Base-by-base conservation (phyloP, 805 yeast genomes). In the Wickerhamiella siamensis region DNA sequence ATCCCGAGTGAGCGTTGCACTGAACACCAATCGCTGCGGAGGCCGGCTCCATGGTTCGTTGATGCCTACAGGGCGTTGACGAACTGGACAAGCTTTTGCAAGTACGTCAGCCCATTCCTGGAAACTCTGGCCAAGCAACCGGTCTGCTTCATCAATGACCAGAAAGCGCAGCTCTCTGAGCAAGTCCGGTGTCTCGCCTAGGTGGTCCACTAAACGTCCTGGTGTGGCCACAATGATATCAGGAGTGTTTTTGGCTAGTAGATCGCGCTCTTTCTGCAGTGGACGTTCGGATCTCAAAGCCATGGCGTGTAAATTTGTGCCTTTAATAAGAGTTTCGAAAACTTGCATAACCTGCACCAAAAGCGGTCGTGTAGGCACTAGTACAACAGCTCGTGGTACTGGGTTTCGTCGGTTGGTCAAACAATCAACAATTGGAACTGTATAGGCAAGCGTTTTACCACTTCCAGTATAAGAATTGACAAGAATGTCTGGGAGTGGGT, bases 391-490 rank as follows among this genome's bases (percentile, higher is more conserved):
- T 40, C 95, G 63, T 3, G 83, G 59, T 40, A 75, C 65, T 2
- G 93, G 87, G 2, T 84, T 84, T 1, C 71, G 64, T 43, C 95
- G 69, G 6, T 35, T 16, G 14, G 67, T 62, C 40, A 88, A 64
- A 2, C 75, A 63, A 46, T 87, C 86, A 2, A 91, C 67, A 5
- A 91, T 70, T 1, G 98, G 97, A 2, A 88, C 69, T 39, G 76
- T 69, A 54, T 88, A 88, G 2, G 95, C 93, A 42, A 91, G 64
- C 0, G 98, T 88, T 57, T 88, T 88, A 53, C 98, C 98, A 0
- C 94, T 81, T 34, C 98, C 98, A 0, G 98, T 88, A 9, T 93
- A 74, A 2, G 98, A 94, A 60, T 88, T 87, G 4, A 88, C 94
- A 36, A 88, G 64, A 16, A 86, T 59, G 60, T 91, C 94, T 1